Evolutionary conservation across 176 grass and related monocot genomes (phyloP).

Genomic region (Metroxylon sagu): DNA sequence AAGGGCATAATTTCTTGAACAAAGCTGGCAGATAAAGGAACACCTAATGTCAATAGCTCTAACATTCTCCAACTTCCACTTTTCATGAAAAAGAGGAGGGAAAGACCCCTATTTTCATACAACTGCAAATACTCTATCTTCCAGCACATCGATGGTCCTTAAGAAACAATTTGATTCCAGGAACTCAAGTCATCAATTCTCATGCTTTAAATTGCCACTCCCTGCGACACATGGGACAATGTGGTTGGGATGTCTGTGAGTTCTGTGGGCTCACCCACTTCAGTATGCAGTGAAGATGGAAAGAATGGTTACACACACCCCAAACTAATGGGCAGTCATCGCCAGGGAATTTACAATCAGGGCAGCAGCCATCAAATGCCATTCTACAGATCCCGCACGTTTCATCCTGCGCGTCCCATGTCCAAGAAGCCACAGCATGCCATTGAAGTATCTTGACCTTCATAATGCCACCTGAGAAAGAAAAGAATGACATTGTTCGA

Average conservation of each 20-base stretch:
- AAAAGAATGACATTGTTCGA: no score
- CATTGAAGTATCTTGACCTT: slow-evolving; percentile 89
- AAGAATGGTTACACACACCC: slow-evolving; percentile 68
- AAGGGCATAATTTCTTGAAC: no score
- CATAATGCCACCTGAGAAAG: slow-evolving; percentile 10
- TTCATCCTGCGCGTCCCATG: slow-evolving; percentile 71
- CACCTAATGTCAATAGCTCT: no score
- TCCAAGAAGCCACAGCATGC: slow-evolving; percentile 81
- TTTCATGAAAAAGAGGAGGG: no score
- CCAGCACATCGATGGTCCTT: no score
- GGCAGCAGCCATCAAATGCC: slow-evolving; percentile 78
- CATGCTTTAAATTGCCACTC: slow-evolving; percentile 97
- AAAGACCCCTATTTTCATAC: no score
- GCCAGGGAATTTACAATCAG: slow-evolving; percentile 88
- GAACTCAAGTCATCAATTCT: slow-evolving; percentile 3
- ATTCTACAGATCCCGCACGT: slow-evolving; percentile 83
- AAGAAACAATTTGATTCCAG: no score
- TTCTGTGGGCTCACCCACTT: slow-evolving; percentile 57
- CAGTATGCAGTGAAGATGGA: slow-evolving; percentile 80
- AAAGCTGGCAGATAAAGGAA: no score
- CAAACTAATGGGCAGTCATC: slow-evolving; percentile 80
- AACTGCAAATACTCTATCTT: no score
- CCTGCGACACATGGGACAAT: slow-evolving; percentile 83
- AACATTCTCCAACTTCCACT: no score
- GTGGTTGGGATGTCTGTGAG: slow-evolving; percentile 64